Evolutionary conservation across 1,284 basidiomycete genomes (phyloP), one percentile per base, ranked within the genome.

Genomic region (Binderoboletus segoi): DNA sequence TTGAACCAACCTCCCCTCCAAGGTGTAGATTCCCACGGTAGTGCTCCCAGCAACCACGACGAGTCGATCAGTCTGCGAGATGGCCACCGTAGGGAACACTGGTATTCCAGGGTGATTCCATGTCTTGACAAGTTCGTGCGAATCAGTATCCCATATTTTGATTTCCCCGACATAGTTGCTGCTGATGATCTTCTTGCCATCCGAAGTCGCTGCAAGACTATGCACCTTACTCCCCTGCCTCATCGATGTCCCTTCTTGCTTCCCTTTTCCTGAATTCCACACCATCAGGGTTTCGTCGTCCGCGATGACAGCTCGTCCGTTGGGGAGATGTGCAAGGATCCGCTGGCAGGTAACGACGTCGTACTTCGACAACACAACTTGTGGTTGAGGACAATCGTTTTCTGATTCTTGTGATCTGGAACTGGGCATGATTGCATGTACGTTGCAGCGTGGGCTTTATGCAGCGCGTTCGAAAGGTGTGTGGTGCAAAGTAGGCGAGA

Each of bases 61-160:
- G 8, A 54, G 21, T n/a, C n/a, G 48, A 41, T 32, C 51, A 33
- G 63, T 51, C 21, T 45, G 48, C 1, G 61, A 63, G 40, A 61
- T 33, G 4, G 61, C 37, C 18, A 63, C 8, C 13, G 4, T n/a
- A 10, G 28, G 28, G 2, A 3, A 10, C 8, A 38, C 18, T 7
- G 0, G 28, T 7, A 1, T 2, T 0, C 46, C 28, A 3, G 15
- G 32, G 20, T 52, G 48, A 12, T 1, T 30, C 48, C 60, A 61
- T 43, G 51, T 45, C 18, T 45, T 24, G 26, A 58, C 20, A 8
- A 33, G 28, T 8, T 45, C 4, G 18, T 49, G 40, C 13, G 55
- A 53, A 28, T 28, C 28, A 1, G 41, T 20, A 28, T 59, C 45
- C 54, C 56, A 62, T 11, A 59, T 42, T 13, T 41, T 58, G 18